phyloP scores from a whole-genome alignment of 2,329 filamentous ascomycete genomes.

The Exophiala mesophila region DNA sequence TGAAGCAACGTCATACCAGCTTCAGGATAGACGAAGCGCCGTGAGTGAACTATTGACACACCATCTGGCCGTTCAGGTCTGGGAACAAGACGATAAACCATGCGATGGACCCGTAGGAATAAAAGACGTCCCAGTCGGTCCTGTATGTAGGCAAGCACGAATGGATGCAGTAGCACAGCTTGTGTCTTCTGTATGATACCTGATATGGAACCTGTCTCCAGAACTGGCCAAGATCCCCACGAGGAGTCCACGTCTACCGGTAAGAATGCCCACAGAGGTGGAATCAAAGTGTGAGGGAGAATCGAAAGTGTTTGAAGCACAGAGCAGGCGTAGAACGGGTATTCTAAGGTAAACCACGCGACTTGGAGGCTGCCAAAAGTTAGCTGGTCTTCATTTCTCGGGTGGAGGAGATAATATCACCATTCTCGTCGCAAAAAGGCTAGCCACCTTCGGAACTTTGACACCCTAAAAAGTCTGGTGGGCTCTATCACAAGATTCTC shows the following conservation, averaged over 20 bases:
- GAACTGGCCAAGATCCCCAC: slow-evolving; percentile 32
- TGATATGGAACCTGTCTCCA: slow-evolving; percentile 27
- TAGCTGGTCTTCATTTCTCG: slow-evolving; percentile 17
- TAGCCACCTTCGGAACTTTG: slow-evolving; percentile 29
- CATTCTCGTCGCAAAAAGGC: slow-evolving; percentile 25
- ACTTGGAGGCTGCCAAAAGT: slow-evolving; percentile 32
- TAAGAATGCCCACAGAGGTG: slow-evolving; percentile 31
- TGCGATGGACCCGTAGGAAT: slow-evolving; percentile 13
- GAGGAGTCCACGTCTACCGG: slow-evolving; percentile 36
- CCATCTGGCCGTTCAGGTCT: slow-evolving; percentile 21
- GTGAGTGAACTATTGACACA: slow-evolving; percentile 11
- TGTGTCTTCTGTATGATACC: slow-evolving; percentile 29
- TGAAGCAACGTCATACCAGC: slow-evolving; percentile 9
- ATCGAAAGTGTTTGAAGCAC: slow-evolving; percentile 40
- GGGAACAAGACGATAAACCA: slow-evolving; percentile 15
- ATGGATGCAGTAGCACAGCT: slow-evolving; percentile 33
- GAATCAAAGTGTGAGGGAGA: slow-evolving; percentile 32
- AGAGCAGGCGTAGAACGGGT: slow-evolving; percentile 41
- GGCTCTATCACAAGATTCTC: slow-evolving; percentile 3
- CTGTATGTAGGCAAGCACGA: slow-evolving; percentile 20
- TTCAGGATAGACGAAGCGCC: slow-evolving; percentile 5
- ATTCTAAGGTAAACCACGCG: slow-evolving; percentile 34
- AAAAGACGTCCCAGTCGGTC: slow-evolving; percentile 13
- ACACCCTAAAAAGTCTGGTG: slow-evolving; percentile 24
- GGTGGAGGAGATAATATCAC: slow-evolving; percentile 6